Conservation (phyloP, 371 early-diverging fungal species). For the Synchytrium microbalum region DNA sequence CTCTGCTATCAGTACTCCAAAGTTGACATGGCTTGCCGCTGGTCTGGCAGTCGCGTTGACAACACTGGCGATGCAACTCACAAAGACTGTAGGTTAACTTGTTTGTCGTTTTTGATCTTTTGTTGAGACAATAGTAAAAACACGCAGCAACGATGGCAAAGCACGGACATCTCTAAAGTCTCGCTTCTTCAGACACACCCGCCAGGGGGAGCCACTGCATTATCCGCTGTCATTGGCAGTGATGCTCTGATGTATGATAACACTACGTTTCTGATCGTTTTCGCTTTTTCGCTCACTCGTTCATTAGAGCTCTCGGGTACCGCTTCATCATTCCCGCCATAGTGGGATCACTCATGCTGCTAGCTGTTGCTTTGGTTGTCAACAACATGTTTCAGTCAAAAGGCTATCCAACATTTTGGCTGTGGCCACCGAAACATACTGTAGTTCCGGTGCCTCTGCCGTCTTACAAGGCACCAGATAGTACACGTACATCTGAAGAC, state of each 20-base stretch:
- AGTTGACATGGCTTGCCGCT: constrained; percentile 49
- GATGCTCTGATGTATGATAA: constrained; percentile 29
- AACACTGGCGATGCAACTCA: constrained; percentile 55
- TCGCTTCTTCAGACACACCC: too few species aligned
- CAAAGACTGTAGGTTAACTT: constrained; percentile 58
- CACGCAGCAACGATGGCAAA: too few species aligned
- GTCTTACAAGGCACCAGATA: too few species aligned
- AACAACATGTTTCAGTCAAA: constrained; percentile 52
- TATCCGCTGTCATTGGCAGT: constrained; percentile 50
- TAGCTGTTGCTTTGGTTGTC: constrained; percentile 51
- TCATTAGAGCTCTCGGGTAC: constrained; percentile 34
- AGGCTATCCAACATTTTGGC: constrained; percentile 61
- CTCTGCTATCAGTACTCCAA: constrained; percentile 18
- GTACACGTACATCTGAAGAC: too few species aligned
- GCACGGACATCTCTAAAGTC: too few species aligned
- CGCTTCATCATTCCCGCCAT: constrained; percentile 44
- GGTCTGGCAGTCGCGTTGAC: constrained; percentile 62
- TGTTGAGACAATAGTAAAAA: too few species aligned
- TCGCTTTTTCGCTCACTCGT: too few species aligned
- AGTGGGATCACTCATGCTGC: constrained; percentile 43
- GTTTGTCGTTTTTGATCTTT: too few species aligned
- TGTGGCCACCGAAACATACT: not conserved
- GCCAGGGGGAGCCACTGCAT: constrained; percentile 64
- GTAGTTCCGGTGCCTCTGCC: not conserved
- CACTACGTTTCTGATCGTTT: constrained; percentile 51